Base-by-base conservation (phyloP, 2,329 filamentous ascomycete species). In the Cladosporium sp. region DNA sequence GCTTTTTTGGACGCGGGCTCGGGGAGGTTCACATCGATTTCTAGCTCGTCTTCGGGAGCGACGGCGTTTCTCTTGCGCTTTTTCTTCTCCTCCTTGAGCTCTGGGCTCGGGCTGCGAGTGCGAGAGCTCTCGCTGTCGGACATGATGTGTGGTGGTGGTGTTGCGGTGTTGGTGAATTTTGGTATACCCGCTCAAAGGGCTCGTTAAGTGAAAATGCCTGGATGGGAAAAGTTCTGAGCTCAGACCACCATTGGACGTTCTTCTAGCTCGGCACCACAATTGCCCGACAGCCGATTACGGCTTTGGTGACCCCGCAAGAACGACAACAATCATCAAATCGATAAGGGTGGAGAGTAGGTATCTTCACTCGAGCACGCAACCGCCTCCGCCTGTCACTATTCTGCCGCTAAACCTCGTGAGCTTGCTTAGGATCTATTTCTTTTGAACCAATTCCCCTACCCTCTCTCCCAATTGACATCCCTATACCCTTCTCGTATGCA, bases 1-100 rank as follows among this genome's bases (percentile, higher is more conserved):
- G 88, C 90, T 67, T 93, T 94, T 70, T 97, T 98, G 29, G 93
- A 97, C 1, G 89, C 88, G 16, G 93, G 93, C 65, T 97, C 91
- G 20, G 93, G 93, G n/a, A 87, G 83, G 56, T 75, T 78, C 55
- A 98, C 73, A 67, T 98, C 88, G 65, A 98, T 90, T 68, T 95
- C 89, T 62, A 98, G 85, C 41, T 84, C 79, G 49, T 78, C 60
- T 27, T 71, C 68, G 49, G 76, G 56, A 19, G 66, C 53, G 32
- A 62, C 66, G 15, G 71, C 71, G 43, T 65, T 60, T 32, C 82
- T 73, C 70, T 92, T 93, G 69, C 87, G 85, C 73, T 94, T 89
- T 65, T 79, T 43, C 38, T 53, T 85, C 22, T 54, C 54, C 7
- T 43, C 33, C 15, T 13, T 32, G 9, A 38, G 48, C 33, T 43